Evolutionary conservation across 768 basidiomycete species (phyloP), one percentile per base, ranked within the genome.

Genomic region (Nevesoporus exiguus): DNA sequence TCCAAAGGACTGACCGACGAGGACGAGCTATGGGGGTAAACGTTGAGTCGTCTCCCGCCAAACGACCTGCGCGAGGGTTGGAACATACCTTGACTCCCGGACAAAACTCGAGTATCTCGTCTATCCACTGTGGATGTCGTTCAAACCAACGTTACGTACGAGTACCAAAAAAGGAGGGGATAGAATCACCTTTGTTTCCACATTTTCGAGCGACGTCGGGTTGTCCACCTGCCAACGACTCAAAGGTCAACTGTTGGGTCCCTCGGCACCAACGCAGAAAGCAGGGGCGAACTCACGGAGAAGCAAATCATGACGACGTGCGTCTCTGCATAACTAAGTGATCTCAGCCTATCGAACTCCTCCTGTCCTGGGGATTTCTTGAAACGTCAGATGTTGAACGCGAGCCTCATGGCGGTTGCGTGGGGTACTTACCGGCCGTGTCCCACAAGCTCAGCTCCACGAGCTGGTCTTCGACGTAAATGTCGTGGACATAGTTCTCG

Each of bases 381-480:
- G 60, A 61, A 58, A 49, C 64, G 67, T 71, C 65, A 69, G 58
- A 69, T 57, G 55, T 62, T 56, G 52, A 58, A 58, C 51, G 41
- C 48, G 45, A 40, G 39, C 47, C 50, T 44, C 31, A 17, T n/a
- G 22, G 34, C 11, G 47, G 51, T 27, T 36, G 24, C 22, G n/a
- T 52, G 27, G 19, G 37, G 55, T 31, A 51, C 66, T 55, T 61
- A 93, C 96, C 95, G 42, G 96, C 96, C 42, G 96, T 98, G 69
- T 98, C 96, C 96, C 96, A 98, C 58, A 98, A 68, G 67, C 93
- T 92, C 41, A 99, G 77, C 66, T 98, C 95, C 14, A 98, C 87
- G 29, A 81, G 70, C 62, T 92, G 87, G 31, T 92, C 93, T 60
- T 98, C 94, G 25, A 96, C 83, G 60, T 79, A 79, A 51, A 95